Base-by-base conservation (phyloP, 306 rosid species). In the apple (Malus domestica) region DNA sequence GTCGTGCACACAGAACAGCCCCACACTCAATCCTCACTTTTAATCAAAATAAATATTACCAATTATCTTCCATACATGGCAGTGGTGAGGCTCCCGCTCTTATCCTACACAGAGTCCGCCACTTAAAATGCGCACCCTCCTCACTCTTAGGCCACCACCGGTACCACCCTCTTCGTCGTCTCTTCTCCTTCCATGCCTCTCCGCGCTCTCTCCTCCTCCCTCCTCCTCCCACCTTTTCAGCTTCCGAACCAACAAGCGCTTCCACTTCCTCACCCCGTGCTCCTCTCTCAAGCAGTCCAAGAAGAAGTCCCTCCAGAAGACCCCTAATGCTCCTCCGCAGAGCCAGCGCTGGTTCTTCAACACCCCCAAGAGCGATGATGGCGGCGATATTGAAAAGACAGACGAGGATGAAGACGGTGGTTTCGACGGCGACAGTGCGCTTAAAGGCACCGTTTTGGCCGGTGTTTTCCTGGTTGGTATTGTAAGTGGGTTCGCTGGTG, bases 271-370 rank as follows among this genome's bases (percentile, higher is more conserved):
- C 63, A 68, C 80, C 7, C 92, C 97, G 4, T 92, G 90, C 61
- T 95, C 96, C 7, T 90, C 97, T 18, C 96, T 95, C 73, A 88
- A 82, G 70, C 93, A 92, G 66, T 89, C 92, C 80, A 92, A 90
- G 85, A 89, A 88, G 77, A 85, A 57, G 62, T 13, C 51, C 51
- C 85, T 86, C 73, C 85, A 78, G 84, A 80, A 85, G 74, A 79
- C 71, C 30, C 88, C 89, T 68, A 83, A 66, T 57, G 84, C 74
- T 42, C 86, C 89, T 29, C 97, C 97, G 0, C 86, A 88, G 73
- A 86, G 85, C 71, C 51, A 80, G 51, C 86, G 82, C 76, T 81
- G 92, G 82, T 77, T 85, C n/a, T 90, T 94, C 79, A 90, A 40
- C 70, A 62, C 1, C 70, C 75, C 95, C 27, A 89, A 85, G 68